Evolutionary conservation across 306 rosid species (phyloP).

Genomic region (Vigna reflexopilosa): DNA sequence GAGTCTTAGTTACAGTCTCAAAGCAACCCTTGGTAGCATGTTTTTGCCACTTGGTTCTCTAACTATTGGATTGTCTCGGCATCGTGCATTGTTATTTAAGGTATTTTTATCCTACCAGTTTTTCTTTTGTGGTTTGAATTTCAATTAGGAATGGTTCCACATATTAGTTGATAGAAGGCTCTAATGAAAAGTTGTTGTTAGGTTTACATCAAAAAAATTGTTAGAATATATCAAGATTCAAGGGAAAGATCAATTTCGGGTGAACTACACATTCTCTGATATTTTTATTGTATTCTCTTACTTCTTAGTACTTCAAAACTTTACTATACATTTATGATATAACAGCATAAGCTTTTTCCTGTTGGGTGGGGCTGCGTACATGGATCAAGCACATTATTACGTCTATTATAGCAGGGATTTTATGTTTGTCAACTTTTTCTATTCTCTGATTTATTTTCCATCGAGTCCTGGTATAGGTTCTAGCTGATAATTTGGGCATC

Average conservation of each 20-base stretch:
- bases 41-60: constrained; percentile 95
- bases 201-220: background rate
- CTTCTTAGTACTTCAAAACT: constrained; percentile 3
- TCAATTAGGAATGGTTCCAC: constrained; percentile 14
- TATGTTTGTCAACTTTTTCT: constrained; percentile 21
- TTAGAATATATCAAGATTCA: constrained; percentile 29
- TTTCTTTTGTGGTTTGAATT: constrained; percentile 30
- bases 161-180: constrained; percentile 33
- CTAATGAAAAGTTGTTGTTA: constrained; percentile 17
- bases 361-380: background rate
- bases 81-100: constrained; percentile 98
- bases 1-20: constrained; percentile 76
- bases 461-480: constrained; percentile 57
- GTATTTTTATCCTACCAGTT: constrained; percentile 50
- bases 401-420: constrained; percentile 14
- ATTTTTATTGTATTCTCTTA: constrained; percentile 3
- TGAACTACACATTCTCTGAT: constrained; percentile 20
- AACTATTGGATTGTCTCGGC: constrained; percentile 93
- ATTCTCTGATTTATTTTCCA: constrained; percentile 9
- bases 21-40: constrained; percentile 91
- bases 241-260: constrained; percentile 27
- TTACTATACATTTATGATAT: constrained; percentile 29
- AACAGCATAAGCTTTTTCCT: background rate
- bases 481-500: constrained; percentile 88
- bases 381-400: constrained; percentile 3